phyloP scores from a whole-genome alignment of 108 stramenopile species.

The Phaeodactylum tricornutum region DNA sequence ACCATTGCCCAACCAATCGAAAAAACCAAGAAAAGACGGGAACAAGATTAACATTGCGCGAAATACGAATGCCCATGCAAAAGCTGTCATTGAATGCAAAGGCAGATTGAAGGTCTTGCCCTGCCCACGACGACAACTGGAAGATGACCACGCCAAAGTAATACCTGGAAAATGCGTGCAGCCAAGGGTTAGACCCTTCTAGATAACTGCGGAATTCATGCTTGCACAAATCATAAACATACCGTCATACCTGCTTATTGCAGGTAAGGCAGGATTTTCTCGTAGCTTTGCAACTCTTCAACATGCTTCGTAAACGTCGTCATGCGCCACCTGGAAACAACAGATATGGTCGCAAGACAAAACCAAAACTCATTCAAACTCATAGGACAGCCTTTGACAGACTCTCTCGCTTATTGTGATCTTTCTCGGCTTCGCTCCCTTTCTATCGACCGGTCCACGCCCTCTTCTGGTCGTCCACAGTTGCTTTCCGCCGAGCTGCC shows the following conservation, averaged over 20 bases:
- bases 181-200: too few species aligned
- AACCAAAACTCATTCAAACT: background rate
- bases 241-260: slow-evolving; percentile 41
- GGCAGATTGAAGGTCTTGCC: too few species aligned
- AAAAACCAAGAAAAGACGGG: slow-evolving; percentile 42
- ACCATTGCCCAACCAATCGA: slow-evolving; percentile 58
- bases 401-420: too few species aligned
- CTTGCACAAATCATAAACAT: too few species aligned
- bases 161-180: too few species aligned
- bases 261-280: background rate
- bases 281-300: background rate
- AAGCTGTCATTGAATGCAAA: slow-evolving; percentile 43
- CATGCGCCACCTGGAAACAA: too few species aligned
- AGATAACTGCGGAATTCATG: too few species aligned
- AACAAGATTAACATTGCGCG: slow-evolving; percentile 44
- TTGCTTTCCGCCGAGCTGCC: too few species aligned
- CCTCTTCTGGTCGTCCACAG: too few species aligned
- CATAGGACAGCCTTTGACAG: background rate
- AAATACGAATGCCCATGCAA: slow-evolving; percentile 27
- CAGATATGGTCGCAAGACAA: background rate
- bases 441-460: too few species aligned
- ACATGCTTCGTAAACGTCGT: slow-evolving; percentile 35
- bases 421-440: too few species aligned
- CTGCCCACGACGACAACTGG: too few species aligned
- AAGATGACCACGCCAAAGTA: slow-evolving; percentile 45